Evolutionary conservation across 768 basidiomycete species (phyloP).

Genomic region (Rhizopogon vulgaris): DNA sequence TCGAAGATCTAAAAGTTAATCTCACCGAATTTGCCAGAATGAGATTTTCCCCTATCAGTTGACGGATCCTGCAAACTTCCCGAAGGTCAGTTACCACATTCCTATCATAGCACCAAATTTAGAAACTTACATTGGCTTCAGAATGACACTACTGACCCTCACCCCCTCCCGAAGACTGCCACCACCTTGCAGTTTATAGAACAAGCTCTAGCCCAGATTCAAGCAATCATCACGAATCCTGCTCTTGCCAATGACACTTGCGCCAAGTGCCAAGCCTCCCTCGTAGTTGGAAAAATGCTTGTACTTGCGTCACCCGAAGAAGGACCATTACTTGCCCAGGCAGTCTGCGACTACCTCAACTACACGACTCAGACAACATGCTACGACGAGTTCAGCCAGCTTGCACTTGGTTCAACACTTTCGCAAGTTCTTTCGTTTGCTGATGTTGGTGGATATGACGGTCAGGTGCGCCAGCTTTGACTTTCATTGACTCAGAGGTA

Average conservation of each 20-base stretch:
- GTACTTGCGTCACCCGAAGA: constrained; percentile 35
- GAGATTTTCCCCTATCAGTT: constrained; percentile 47
- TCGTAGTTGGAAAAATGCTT: constrained; percentile 38
- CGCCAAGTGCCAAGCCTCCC: constrained; percentile 31
- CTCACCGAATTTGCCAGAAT: constrained; percentile 31
- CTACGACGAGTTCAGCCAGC: constrained; percentile 25
- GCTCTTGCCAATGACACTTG: constrained; percentile 32
- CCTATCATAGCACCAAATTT: too few species aligned
- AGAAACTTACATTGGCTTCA: constrained; percentile 10
- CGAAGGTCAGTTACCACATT: constrained; percentile 29
- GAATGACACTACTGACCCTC: constrained; percentile 41
- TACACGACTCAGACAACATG: constrained; percentile 31
- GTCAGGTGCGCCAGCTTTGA: constrained; percentile 29
- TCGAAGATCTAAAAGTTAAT: not conserved
- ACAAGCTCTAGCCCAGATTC: constrained; percentile 33
- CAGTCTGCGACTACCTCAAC: constrained; percentile 38
- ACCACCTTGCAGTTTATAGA: constrained; percentile 30
- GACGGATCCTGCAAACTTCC: constrained; percentile 58
- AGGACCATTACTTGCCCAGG: constrained; percentile 34
- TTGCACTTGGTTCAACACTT: constrained; percentile 35
- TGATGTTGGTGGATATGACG: constrained; percentile 43
- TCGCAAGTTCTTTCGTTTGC: constrained; percentile 44
- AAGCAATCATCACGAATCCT: constrained; percentile 31
- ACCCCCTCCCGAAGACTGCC: constrained; percentile 34
- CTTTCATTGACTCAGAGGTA: not conserved